Evolutionary conservation across 768 basidiomycete species (phyloP).

Genomic region (Phanerodontia chrysosporium): DNA sequence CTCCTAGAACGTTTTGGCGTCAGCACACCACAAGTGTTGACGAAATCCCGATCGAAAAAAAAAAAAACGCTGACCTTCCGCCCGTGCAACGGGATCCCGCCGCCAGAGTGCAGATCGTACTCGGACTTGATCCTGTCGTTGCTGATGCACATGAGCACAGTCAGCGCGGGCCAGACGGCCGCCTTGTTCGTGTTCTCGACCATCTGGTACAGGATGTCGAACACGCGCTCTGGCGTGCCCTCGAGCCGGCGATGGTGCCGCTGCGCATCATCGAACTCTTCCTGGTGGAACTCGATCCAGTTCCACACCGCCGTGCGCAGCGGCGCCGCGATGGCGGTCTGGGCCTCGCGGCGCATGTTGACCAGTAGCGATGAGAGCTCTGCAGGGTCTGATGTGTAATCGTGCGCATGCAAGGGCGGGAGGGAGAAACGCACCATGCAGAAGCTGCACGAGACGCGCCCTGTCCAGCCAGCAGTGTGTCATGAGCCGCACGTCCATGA

Average conservation of each 20-base stretch:
- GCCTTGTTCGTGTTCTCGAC: slow-evolving; percentile 35
- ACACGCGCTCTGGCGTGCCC: slow-evolving; percentile 81
- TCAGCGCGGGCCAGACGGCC: slow-evolving; percentile 77
- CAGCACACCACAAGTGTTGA: too few relatives aligned
- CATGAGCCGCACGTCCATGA: slow-evolving; percentile 73
- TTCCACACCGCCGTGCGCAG: slow-evolving; percentile 84
- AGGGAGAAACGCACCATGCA: slow-evolving; percentile 49
- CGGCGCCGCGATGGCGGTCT: slow-evolving; percentile 65
- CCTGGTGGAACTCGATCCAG: slow-evolving; percentile 78
- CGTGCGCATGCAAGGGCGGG: neutral
- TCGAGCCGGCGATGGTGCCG: slow-evolving; percentile 61
- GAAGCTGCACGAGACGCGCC: slow-evolving; percentile 58
- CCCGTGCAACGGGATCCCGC: slow-evolving; percentile 25
- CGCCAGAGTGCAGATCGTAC: slow-evolving; percentile 35
- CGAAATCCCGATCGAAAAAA: too few relatives aligned
- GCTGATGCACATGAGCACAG: slow-evolving; percentile 67
- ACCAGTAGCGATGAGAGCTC: slow-evolving; percentile 81
- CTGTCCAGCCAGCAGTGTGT: slow-evolving; percentile 74
- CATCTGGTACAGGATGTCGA: slow-evolving; percentile 64
- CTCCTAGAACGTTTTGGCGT: slow-evolving; percentile 28
- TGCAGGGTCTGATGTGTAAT: slow-evolving; percentile 23
- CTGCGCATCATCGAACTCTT: slow-evolving; percentile 74
- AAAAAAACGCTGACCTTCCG: slow-evolving; percentile 16
- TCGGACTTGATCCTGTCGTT: slow-evolving; percentile 68
- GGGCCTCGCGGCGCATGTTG: slow-evolving; percentile 73